Percentiles rank a stretch among this genome's conserved stretches.
phyloP scores from a whole-genome alignment of 768 basidiomycete species.

The Boletales sp. region DNA sequence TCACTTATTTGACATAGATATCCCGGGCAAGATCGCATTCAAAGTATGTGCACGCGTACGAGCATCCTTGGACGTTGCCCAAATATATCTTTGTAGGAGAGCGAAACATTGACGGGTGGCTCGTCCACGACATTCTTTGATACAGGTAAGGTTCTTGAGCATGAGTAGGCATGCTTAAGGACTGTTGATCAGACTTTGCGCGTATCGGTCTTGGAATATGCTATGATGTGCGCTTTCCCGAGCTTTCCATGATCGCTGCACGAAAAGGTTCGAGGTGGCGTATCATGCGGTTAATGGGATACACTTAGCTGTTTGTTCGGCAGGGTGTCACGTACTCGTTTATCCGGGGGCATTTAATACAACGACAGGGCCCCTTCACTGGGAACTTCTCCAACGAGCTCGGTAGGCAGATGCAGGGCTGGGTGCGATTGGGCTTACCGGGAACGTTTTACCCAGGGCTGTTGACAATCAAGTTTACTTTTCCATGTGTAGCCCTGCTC shows the following conservation, averaged over 20 bases:
- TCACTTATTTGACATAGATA: constrained; percentile 97
- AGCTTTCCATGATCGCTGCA: constrained; percentile 87
- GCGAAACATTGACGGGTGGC: constrained; percentile 82
- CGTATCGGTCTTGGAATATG: constrained; percentile 95
- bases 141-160: too few relatives aligned
- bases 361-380: constrained; percentile 94
- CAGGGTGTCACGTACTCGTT: constrained; percentile 83
- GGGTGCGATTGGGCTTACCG: constrained; percentile 4
- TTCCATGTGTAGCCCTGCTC: constrained; percentile 93
- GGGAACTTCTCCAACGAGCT: constrained; percentile 87
- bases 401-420: constrained; percentile 42
- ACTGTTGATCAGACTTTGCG: constrained; percentile 70
- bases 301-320: constrained; percentile 6
- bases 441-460: constrained; percentile 51
- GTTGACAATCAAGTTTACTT: constrained; percentile 97
- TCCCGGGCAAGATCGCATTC: constrained; percentile 88
- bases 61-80: background rate
- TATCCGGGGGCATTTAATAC: constrained; percentile 96
- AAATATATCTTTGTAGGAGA: constrained; percentile 56
- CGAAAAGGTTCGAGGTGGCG: constrained; percentile 57
- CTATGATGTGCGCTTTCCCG: constrained; percentile 94
- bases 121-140: constrained; percentile 63
- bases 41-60: constrained; percentile 46
- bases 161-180: background rate
- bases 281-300: background rate